phyloP scores from a whole-genome alignment of 345 rosid species.

The Pistacia atlantica region DNA sequence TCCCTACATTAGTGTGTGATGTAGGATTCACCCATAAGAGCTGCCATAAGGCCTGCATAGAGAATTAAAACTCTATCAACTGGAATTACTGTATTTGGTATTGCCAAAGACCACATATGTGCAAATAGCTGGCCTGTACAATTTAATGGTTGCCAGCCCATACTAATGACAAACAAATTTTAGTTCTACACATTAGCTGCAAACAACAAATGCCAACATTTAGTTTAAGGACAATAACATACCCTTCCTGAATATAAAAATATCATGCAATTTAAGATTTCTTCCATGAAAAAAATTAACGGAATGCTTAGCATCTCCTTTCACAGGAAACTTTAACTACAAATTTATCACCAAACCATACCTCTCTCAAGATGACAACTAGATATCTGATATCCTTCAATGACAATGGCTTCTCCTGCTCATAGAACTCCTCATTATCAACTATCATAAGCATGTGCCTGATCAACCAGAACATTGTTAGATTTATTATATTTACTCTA shows the following conservation, averaged over 20 bases:
- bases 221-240: not conserved
- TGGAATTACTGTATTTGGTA: not conserved
- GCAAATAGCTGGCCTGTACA: not conserved
- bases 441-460: constrained; percentile 98
- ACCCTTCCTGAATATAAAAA: constrained; percentile 9
- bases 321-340: not conserved
- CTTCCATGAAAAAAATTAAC: not conserved
- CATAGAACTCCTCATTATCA: constrained; percentile 97
- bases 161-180: not conserved
- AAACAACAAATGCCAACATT: constrained; percentile 4
- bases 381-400: constrained; percentile 75
- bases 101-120: not conserved
- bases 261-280: constrained; percentile 4
- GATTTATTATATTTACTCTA: not conserved
- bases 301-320: not conserved
- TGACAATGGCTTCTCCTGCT: constrained; percentile 86
- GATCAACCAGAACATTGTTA: constrained; percentile 36
- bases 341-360: constrained; percentile 23
- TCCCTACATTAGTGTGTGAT: constrained; percentile 47
- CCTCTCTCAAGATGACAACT: constrained; percentile 87
- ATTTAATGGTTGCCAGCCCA: not conserved
- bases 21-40: constrained; percentile 83
- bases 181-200: not conserved
- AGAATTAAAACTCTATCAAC: not conserved
- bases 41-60: constrained; percentile 91